Evolutionary conservation across 2,329 filamentous ascomycete species (phyloP).

Genomic region (Colletotrichum australisinense): DNA sequence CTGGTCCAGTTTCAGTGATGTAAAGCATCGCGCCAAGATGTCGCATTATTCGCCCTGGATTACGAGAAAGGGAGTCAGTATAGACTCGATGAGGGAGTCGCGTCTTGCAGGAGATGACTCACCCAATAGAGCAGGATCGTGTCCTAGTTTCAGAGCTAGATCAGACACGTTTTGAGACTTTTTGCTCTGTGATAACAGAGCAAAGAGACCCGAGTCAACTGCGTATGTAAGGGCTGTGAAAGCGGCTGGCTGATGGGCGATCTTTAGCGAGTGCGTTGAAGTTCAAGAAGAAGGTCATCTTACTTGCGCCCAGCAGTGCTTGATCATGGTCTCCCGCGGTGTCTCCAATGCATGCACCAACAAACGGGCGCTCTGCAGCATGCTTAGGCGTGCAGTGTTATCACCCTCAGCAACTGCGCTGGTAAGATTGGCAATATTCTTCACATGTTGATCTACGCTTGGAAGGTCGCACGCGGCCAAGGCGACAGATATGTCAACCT

Average conservation of each 20-base stretch:
- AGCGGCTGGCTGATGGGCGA: constrained; percentile 36
- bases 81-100: no score
- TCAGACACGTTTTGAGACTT: constrained; percentile 1
- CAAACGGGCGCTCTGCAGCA: constrained; percentile 11
- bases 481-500: constrained; percentile 13
- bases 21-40: constrained; percentile 54
- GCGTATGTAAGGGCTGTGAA: constrained; percentile 43
- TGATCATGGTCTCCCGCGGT: constrained; percentile 44
- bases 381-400: neutral
- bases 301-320: constrained; percentile 46
- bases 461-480: constrained; percentile 4
- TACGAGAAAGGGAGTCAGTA: neutral
- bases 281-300: neutral
- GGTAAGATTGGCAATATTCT: neutral
- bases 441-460: neutral
- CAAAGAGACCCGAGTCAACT: constrained; percentile 50
- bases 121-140: constrained; percentile 14
- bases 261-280: constrained; percentile 43
- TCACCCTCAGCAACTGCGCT: neutral
- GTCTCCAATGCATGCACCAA: constrained; percentile 40
- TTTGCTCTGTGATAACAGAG: constrained; percentile 42
- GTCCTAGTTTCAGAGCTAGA: neutral
- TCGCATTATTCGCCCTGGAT: constrained; percentile 45
- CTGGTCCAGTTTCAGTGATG: constrained; percentile 46
- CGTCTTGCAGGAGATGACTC: neutral